Evolutionary conservation across 192 early-diverging fungal genomes (phyloP).

Genomic region (Lobosporangium transversale): DNA sequence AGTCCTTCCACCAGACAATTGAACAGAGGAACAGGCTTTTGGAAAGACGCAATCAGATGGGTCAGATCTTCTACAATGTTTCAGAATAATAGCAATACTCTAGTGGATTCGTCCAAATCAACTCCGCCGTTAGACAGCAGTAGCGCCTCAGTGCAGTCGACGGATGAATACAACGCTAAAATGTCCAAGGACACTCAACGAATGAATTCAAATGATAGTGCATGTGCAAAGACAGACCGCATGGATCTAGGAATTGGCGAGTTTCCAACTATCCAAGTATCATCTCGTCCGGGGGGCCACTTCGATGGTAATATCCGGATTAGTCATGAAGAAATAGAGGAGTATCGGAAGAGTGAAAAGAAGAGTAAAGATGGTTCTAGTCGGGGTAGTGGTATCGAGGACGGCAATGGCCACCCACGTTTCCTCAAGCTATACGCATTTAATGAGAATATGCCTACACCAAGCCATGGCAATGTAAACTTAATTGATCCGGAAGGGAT

Average conservation of each 20-base stretch:
- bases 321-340: conserved; percentile 15
- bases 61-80: conserved; percentile 6
- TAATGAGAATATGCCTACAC: conserved; percentile 29
- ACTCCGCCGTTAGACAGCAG: too few relatives aligned
- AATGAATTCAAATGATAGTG: conserved; percentile 2
- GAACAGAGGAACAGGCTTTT: conserved; percentile 19
- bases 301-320: conserved; percentile 40
- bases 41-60: conserved; percentile 21
- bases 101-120: conserved; percentile 1
- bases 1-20: too few relatives aligned
- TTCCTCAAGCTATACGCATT: conserved; percentile 37
- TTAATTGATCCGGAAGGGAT: conserved; percentile 76
- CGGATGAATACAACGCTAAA: too few relatives aligned
- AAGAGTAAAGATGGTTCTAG: background rate
- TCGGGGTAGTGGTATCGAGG: too few relatives aligned
- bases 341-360: background rate
- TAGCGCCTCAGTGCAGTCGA: too few relatives aligned
- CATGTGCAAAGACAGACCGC: background rate
- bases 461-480: conserved; percentile 61
- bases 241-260: conserved; percentile 16
- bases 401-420: conserved; percentile 15
- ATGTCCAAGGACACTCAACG: background rate
- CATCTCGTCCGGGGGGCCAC: conserved; percentile 39
- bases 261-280: conserved; percentile 24
- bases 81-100: background rate